A percentile compares a stretch with the other conserved stretches of the same genome.
Evolutionary conservation across 1,139 yeast species (phyloP).

Genomic region (Saccharomyces pastorianus): DNA sequence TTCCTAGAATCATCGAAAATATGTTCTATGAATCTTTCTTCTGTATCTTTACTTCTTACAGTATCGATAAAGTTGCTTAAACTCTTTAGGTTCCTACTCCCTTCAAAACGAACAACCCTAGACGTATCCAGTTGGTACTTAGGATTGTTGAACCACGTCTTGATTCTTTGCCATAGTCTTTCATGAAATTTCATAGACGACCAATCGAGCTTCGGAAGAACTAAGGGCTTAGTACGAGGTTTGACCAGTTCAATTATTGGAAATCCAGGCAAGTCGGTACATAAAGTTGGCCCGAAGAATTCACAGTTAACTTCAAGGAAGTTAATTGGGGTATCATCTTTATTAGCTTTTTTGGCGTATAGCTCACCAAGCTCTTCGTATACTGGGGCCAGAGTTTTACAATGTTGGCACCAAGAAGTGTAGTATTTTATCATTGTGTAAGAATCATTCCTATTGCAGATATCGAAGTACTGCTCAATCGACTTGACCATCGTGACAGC

Average conservation of each 20-base stretch:
- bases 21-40: not conserved
- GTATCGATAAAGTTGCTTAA: slow-evolving; percentile 18
- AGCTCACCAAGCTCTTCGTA: slow-evolving; percentile 25
- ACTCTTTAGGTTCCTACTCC: slow-evolving; percentile 20
- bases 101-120: slow-evolving; percentile 22
- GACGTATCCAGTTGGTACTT: slow-evolving; percentile 16
- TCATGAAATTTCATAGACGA: slow-evolving; percentile 4
- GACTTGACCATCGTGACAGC: slow-evolving; percentile 9
- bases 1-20: slow-evolving; percentile 7
- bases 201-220: slow-evolving; percentile 1
- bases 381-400: slow-evolving; percentile 59
- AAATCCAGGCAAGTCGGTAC: slow-evolving; percentile 28
- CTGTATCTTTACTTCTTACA: slow-evolving; percentile 7
- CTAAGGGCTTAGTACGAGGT: slow-evolving; percentile 12
- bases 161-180: slow-evolving; percentile 8
- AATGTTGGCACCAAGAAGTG: slow-evolving; percentile 64
- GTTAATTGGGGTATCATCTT: slow-evolving; percentile 12
- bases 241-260: slow-evolving; percentile 29
- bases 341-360: slow-evolving; percentile 6
- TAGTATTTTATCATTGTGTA: slow-evolving; percentile 41
- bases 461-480: slow-evolving; percentile 24
- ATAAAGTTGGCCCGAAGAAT: slow-evolving; percentile 24
- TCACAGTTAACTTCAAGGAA: slow-evolving; percentile 31
- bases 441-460: slow-evolving; percentile 17
- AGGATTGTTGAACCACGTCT: slow-evolving; percentile 10